phyloP scores from a whole-genome alignment of 306 rosid species.

The Dryas octopetala region DNA sequence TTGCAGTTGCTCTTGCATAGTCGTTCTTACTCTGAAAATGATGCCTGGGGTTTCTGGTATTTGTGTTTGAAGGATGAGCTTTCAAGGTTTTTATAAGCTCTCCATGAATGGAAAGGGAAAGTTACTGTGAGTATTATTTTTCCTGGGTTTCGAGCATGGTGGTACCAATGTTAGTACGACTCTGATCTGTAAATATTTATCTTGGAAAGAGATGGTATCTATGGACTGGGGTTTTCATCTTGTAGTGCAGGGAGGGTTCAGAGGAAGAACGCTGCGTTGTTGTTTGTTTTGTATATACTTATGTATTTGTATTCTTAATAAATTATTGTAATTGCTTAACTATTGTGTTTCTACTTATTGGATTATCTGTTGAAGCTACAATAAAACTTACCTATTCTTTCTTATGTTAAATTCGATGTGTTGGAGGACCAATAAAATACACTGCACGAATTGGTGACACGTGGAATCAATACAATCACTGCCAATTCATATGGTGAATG shows the following conservation, averaged over 20 bases:
- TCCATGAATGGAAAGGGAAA: constrained; percentile 40
- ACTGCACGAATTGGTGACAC: neutral
- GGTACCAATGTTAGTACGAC: constrained; percentile 44
- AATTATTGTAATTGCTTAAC: constrained; percentile 30
- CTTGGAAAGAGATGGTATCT: constrained; percentile 35
- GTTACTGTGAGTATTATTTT: constrained; percentile 36
- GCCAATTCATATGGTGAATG: neutral
- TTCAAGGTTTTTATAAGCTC: constrained; percentile 31
- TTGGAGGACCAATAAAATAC: neutral
- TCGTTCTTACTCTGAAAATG: constrained; percentile 29
- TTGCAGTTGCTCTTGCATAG: constrained; percentile 28
- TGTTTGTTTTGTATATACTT: constrained; percentile 42
- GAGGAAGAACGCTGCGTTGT: constrained; percentile 34
- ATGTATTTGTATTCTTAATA: constrained; percentile 33
- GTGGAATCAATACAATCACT: too few species aligned
- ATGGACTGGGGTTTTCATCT: constrained; percentile 37
- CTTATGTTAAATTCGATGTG: neutral
- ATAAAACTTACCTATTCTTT: neutral
- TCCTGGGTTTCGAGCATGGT: constrained; percentile 54
- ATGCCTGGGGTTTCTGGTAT: constrained; percentile 34
- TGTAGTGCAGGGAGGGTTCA: constrained; percentile 34
- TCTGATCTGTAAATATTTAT: constrained; percentile 58
- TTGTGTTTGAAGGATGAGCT: constrained; percentile 40
- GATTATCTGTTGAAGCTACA: constrained; percentile 12
- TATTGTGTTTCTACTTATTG: constrained; percentile 20